Base-by-base conservation (phyloP, 1,139 yeast species). In the Pichiaceae sp. region DNA sequence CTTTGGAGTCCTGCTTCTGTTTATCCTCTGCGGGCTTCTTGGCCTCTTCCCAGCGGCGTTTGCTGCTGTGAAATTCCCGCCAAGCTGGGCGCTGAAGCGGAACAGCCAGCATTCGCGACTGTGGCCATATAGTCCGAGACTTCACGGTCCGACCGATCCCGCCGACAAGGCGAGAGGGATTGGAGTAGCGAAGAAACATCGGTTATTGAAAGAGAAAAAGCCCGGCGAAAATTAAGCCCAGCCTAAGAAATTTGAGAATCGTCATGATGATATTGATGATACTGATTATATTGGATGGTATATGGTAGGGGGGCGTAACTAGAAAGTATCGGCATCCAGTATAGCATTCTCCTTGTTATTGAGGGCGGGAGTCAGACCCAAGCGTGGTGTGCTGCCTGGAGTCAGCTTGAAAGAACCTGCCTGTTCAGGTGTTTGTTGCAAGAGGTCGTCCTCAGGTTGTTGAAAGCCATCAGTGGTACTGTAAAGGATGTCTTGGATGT, bases 391-490 rank as follows among this genome's bases (percentile, higher is more conserved):
- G 24, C 7, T 7, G 11, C 24, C 24, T 21, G 24, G 24, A 21
- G 24, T 21, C 7, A 7, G 9, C 7, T 21, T 21, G 7, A 11
- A 11, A 21, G 24, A 21, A 7, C 9, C 24, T 7, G 24, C 24
- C 7, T 7, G 11, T 7, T 21, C 24, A 21, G 24, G 24, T 7
- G 24, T 21, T 15, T 25, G 28, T 12, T 21, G 25, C 28, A 12
- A 14, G 16, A 7, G 8, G 6, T 49, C 59, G 21, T 57, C 62
- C 31, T 60, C 65, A 14, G 71, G 72, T 14, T 64, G 59, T 43
- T 70, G 71, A 47, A 78, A 77, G 1, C 95, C 91, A 46, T 83
- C 95, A 44, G 82, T 89, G 0, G 95, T 82, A 6, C 82, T 73
- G 52, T 86, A 87, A 45, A 87, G 60, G 17, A 85, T 83, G 25